A percentile compares a stretch with the other conserved stretches of the same genome.
Evolutionary conservation across 768 basidiomycete genomes (phyloP).

Genomic region (Termitomyces sp.): DNA sequence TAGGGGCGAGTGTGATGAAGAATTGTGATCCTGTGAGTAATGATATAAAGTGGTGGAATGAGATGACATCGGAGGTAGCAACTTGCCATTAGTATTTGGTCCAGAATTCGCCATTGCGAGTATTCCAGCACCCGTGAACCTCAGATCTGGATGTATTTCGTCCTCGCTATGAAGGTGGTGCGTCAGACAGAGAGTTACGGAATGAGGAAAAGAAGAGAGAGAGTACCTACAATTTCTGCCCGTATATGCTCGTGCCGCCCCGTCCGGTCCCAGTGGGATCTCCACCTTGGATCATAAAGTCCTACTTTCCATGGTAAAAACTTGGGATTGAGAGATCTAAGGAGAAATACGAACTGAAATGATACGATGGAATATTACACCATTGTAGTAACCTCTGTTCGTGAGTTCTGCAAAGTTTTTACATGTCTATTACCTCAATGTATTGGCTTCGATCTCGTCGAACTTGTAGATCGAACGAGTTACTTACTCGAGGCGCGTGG

Average conservation of each 20-base stretch:
- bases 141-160: constrained; percentile 83
- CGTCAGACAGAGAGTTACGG: constrained; percentile 3
- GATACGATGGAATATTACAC: constrained; percentile 86
- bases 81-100: constrained; percentile 78
- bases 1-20: constrained; percentile 81
- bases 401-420: constrained; percentile 91
- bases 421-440: constrained; percentile 60
- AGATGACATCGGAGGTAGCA: constrained; percentile 44
- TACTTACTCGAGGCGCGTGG: constrained; percentile 72
- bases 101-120: constrained; percentile 98
- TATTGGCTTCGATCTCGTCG: constrained; percentile 14
- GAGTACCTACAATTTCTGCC: constrained; percentile 71
- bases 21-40: constrained; percentile 79
- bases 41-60: constrained; percentile 23
- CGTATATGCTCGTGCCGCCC: constrained; percentile 87
- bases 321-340: not conserved
- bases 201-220: not conserved
- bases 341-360: constrained; percentile 53
- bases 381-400: constrained; percentile 91
- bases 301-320: constrained; percentile 34
- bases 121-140: constrained; percentile 95
- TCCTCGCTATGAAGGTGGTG: constrained; percentile 54
- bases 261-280: constrained; percentile 95
- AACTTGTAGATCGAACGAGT: constrained; percentile 9
- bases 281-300: constrained; percentile 96